Conservation (phyloP, 345 rosid genomes). For the Lumnitzera racemosa region DNA sequence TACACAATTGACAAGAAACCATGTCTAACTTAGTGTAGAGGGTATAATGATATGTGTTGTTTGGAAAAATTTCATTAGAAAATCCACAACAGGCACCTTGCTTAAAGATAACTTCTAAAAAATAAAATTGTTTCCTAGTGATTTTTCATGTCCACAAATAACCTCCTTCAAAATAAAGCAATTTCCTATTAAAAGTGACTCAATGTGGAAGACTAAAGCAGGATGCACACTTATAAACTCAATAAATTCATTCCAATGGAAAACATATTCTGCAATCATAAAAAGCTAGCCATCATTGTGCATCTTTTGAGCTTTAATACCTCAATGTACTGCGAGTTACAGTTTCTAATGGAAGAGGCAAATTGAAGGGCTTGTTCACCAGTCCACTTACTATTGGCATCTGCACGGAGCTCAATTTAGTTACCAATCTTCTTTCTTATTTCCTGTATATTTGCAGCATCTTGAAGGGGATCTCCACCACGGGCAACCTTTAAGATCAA, state of each 20-base stretch:
- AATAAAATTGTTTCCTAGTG: too few species aligned
- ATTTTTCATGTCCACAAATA: too few species aligned
- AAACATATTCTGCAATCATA: too few species aligned
- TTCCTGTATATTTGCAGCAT: constrained; percentile 74
- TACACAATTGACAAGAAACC: too few species aligned
- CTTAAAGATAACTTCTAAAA: not conserved
- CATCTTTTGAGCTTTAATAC: constrained; percentile 18
- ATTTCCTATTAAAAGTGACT: not conserved
- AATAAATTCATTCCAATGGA: not conserved
- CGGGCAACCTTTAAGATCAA: constrained; percentile 62
- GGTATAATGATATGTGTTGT: too few species aligned
- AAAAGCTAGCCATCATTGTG: not conserved
- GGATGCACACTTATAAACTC: not conserved
- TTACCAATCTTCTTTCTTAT: constrained; percentile 65
- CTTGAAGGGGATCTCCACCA: constrained; percentile 53
- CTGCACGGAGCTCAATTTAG: constrained; percentile 71
- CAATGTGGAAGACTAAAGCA: not conserved
- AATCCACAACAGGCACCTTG: too few species aligned
- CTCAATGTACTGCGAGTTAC: constrained; percentile 83
- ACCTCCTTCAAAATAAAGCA: too few species aligned
- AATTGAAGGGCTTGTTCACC: constrained; percentile 72
- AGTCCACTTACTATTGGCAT: constrained; percentile 88
- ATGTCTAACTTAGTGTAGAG: too few species aligned
- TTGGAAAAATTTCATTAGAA: too few species aligned
- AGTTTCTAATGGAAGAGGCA: constrained; percentile 56